phyloP scores from a whole-genome alignment of 306 rosid species.

The Cucurbita ficifolia region DNA sequence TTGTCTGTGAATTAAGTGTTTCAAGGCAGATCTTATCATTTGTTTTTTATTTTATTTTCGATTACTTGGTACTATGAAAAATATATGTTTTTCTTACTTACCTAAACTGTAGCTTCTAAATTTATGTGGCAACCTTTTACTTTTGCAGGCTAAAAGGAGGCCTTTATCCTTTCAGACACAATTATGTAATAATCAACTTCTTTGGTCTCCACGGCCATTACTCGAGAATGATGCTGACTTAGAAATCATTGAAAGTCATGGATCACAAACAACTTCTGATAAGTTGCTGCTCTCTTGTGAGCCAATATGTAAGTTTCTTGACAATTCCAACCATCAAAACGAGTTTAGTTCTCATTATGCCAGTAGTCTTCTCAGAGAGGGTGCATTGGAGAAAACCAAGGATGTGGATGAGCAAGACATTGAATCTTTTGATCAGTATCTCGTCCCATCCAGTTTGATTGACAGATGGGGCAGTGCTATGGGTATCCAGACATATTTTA shows the following conservation, averaged over 20 bases:
- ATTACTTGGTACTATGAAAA: no score
- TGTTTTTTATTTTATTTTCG: background rate
- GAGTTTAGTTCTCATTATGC: conserved; percentile 13
- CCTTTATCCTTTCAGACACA: conserved; percentile 43
- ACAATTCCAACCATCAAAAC: conserved; percentile 16
- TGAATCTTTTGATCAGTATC: conserved; percentile 34
- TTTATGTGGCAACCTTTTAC: conserved; percentile 1
- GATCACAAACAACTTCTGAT: conserved; percentile 29
- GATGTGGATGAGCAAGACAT: conserved; percentile 9
- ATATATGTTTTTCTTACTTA: background rate
- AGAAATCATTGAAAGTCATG: conserved; percentile 22
- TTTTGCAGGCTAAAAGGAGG: conserved; percentile 63
- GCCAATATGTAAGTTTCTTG: conserved; percentile 61
- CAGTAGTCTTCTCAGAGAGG: conserved; percentile 14
- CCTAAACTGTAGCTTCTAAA: background rate
- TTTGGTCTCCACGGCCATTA: conserved; percentile 41
- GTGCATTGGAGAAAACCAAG: conserved; percentile 15
- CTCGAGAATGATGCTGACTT: conserved; percentile 21
- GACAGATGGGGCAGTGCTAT: conserved; percentile 97
- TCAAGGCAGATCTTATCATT: background rate
- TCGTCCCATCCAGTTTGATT: conserved; percentile 58
- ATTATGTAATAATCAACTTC: conserved; percentile 28
- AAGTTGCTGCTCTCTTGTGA: conserved; percentile 50
- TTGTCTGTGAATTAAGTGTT: background rate
- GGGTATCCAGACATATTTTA: conserved; percentile 66